These are phyloP conservation scores for Aspergillus bertholletiae DNA, from an alignment of 495 filamentous ascomycete genomes.

Conservation along the genomic window DNA sequence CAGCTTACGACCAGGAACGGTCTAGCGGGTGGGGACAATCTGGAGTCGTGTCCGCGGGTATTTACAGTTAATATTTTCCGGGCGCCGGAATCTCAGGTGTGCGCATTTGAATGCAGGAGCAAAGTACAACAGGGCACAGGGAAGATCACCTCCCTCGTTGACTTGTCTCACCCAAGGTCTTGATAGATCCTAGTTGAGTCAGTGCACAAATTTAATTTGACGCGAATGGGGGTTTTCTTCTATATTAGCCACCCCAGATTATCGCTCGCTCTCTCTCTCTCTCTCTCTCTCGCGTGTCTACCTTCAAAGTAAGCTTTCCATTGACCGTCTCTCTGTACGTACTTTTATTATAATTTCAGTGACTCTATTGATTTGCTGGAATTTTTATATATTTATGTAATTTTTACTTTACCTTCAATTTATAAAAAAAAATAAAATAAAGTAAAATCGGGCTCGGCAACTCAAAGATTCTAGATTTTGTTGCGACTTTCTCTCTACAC, in stretches of 20 bases:
- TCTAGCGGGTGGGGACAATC: slow-evolving; percentile 40
- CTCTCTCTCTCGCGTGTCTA: too few species aligned
- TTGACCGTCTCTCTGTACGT: too few species aligned
- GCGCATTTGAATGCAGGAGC: slow-evolving; percentile 5
- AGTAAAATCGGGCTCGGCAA: too few species aligned
- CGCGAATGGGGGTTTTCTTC: background rate
- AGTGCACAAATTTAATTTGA: background rate
- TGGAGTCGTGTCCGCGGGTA: slow-evolving; percentile 35
- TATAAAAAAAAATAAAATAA: too few species aligned
- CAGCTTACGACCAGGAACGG: slow-evolving; percentile 29
- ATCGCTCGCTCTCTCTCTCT: too few species aligned
- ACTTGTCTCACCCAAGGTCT: background rate
- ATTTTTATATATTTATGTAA: too few species aligned
- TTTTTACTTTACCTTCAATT: too few species aligned
- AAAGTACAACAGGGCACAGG: slow-evolving; percentile 1
- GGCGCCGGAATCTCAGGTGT: slow-evolving; percentile 10
- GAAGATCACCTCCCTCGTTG: background rate
- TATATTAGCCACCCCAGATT: background rate
- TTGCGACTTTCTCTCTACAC: too few species aligned
- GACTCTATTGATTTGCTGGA: too few species aligned
- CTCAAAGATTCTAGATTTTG: too few species aligned
- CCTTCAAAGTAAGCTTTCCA: background rate
- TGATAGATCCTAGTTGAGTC: background rate
- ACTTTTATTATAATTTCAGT: too few species aligned
- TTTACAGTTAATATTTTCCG: slow-evolving; percentile 31